phyloP scores from a whole-genome alignment of 768 basidiomycete genomes.

The Mycena crocata region DNA sequence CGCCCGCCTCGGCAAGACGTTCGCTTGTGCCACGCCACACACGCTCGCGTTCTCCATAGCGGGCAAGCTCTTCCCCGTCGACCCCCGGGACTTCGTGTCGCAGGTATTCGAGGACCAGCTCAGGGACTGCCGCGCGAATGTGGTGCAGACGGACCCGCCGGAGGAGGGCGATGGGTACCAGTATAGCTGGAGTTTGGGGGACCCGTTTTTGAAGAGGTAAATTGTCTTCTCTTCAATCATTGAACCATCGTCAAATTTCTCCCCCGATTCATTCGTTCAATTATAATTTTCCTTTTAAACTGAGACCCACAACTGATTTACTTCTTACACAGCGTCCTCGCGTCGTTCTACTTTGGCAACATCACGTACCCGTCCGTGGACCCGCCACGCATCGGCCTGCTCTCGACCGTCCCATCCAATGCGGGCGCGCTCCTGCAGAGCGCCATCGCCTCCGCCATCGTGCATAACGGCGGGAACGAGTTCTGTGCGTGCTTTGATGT shows the following conservation, averaged over 20 bases:
- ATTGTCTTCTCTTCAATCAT: too few species aligned
- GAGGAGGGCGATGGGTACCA: slow-evolving; percentile 62
- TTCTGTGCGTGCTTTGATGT: slow-evolving; percentile 42
- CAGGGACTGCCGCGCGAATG: slow-evolving; percentile 61
- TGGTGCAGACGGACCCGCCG: slow-evolving; percentile 75
- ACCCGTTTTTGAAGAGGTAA: slow-evolving; percentile 83
- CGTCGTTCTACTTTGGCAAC: slow-evolving; percentile 80
- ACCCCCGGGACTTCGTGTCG: slow-evolving; percentile 76
- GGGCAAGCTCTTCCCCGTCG: slow-evolving; percentile 76
- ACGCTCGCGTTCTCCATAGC: slow-evolving; percentile 76
- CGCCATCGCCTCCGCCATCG: slow-evolving; percentile 49
- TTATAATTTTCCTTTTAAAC: slow-evolving; percentile 2
- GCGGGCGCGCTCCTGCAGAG: slow-evolving; percentile 51
- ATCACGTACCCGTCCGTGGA: slow-evolving; percentile 67
- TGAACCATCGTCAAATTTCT: too few species aligned
- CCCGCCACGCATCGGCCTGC: slow-evolving; percentile 75
- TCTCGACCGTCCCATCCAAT: slow-evolving; percentile 75
- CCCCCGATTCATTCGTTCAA: too few species aligned
- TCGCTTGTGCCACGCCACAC: slow-evolving; percentile 71
- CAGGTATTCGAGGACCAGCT: slow-evolving; percentile 54
- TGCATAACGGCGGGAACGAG: slow-evolving; percentile 46
- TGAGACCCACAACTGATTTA: not conserved
- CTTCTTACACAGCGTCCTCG: slow-evolving; percentile 61
- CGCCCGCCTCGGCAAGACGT: slow-evolving; percentile 51
- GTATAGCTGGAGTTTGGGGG: slow-evolving; percentile 84